phyloP scores from a whole-genome alignment of 2,329 filamentous ascomycete species.

The Tolypocladium capitatum region DNA sequence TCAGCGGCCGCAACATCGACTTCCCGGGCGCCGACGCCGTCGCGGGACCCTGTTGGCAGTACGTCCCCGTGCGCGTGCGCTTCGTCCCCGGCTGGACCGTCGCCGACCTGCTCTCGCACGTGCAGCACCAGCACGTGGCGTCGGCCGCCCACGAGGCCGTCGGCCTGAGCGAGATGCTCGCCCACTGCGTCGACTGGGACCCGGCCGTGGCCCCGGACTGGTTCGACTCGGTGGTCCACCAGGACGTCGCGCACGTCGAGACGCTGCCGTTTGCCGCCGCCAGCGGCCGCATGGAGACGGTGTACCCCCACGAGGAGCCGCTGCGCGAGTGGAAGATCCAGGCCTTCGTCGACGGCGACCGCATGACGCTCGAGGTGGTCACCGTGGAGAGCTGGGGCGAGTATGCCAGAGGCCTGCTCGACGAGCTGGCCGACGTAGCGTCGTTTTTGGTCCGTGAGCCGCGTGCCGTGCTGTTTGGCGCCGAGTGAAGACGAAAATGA shows the following conservation, averaged over 20 bases:
- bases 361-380: slow-evolving; percentile 43
- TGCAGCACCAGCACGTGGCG: slow-evolving; percentile 45
- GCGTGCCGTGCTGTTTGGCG: slow-evolving; percentile 7
- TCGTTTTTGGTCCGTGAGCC: slow-evolving; percentile 5
- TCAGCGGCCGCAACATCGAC: slow-evolving; percentile 48
- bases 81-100: slow-evolving; percentile 38
- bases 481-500: too few species aligned
- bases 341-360: slow-evolving; percentile 40
- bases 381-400: slow-evolving; percentile 42
- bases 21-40: slow-evolving; percentile 41
- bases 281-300: slow-evolving; percentile 37
- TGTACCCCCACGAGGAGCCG: slow-evolving; percentile 45
- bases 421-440: slow-evolving; percentile 28
- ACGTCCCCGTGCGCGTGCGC: slow-evolving; percentile 48
- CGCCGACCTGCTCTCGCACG: slow-evolving; percentile 35
- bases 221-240: slow-evolving; percentile 45
- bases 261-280: slow-evolving; percentile 27
- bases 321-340: slow-evolving; percentile 47
- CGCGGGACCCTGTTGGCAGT: slow-evolving; percentile 54
- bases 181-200: slow-evolving; percentile 31
- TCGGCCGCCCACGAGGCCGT: slow-evolving; percentile 41
- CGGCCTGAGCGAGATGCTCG: slow-evolving; percentile 39
- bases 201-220: slow-evolving; percentile 17
- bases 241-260: slow-evolving; percentile 50
- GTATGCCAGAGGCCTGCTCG: slow-evolving; percentile 36